Base-by-base conservation (phyloP, 106 monocot species). In the Acanthochlamys bracteata region DNA sequence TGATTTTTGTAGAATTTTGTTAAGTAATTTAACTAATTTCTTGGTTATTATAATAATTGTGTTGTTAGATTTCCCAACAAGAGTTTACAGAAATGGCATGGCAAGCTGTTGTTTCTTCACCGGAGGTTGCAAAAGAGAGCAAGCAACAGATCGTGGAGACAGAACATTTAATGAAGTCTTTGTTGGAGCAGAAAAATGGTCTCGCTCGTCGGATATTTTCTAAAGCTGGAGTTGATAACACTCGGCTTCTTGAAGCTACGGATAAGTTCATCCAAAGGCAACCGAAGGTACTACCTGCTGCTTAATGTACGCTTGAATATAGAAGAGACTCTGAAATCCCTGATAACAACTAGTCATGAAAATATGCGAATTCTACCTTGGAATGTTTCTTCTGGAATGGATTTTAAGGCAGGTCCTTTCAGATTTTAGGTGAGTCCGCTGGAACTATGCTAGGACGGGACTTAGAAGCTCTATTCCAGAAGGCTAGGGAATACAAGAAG, bases 91-190 rank as follows among this genome's bases (percentile, higher is more conserved):
- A 92, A 53, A 92, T 99, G 92, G 92, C 88, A 58, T 99, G 98
- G 98, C 98, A 99, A 92, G 88, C 75, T 42, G 86, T 99, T 60
- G 92, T 92, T 66, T 73, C 83, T 40, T 89, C 92, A 13, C 98
- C 92, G 62, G 98, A 99, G 72, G 77, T 92, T 41, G 92, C 98
- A 21, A 99, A 99, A 69, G 88, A 89, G 79, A 88, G 75, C 70
- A 99, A 99, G 55, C 92, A 99, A 66, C 98, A 99, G 63, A 91
- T 99, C 57, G 88, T 99, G 41, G 98, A 99, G 79, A 99, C 92
- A 13, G 98, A 99, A 59, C 98, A 99, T 82, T 60, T 99, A 20
- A 85, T 92, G 98, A 92, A 99, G 79, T 74, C 92, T 25, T 63
- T 99, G 41, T 56, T 99, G 65, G 98, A 99, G 77, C 98, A 99